These are phyloP conservation scores for Microstegium vimineum DNA, from an alignment of 176 grass and related monocot species.

Conservation along the genomic window DNA sequence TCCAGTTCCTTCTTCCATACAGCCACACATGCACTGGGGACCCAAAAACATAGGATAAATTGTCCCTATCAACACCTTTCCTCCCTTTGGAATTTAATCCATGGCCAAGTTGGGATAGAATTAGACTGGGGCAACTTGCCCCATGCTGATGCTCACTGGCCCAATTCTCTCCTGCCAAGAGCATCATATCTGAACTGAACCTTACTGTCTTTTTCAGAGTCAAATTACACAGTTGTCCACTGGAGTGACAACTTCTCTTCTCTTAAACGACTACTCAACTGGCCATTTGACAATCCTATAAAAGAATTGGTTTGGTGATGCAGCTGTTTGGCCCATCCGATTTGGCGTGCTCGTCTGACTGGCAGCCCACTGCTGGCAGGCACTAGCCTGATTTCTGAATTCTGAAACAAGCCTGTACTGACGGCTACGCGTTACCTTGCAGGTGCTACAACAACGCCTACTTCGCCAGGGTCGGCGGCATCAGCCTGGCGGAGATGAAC, in stretches of 20 bases:
- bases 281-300: background rate
- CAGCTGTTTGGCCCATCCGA: background rate
- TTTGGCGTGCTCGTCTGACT: background rate
- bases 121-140: conserved; percentile 35
- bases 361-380: background rate
- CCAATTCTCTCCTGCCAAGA: conserved; percentile 11
- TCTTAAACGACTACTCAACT: conserved; percentile 2
- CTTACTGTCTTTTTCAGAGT: background rate
- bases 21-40: conserved; percentile 30
- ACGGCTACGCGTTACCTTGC: background rate
- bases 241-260: background rate
- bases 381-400: background rate
- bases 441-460: conserved; percentile 49
- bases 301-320: background rate
- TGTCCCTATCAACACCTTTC: conserved; percentile 26
- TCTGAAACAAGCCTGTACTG: background rate
- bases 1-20: conserved; percentile 30
- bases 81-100: conserved; percentile 36
- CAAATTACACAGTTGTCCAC: conserved; percentile 12
- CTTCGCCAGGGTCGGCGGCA: conserved; percentile 47
- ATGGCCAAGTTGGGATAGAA: conserved; percentile 4
- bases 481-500: conserved; percentile 62
- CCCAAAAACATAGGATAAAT: conserved; percentile 35
- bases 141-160: conserved; percentile 27
- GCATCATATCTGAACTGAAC: conserved; percentile 11